phyloP scores from a whole-genome alignment of 164 flowering plant species.

The Magnolia officinalis region DNA sequence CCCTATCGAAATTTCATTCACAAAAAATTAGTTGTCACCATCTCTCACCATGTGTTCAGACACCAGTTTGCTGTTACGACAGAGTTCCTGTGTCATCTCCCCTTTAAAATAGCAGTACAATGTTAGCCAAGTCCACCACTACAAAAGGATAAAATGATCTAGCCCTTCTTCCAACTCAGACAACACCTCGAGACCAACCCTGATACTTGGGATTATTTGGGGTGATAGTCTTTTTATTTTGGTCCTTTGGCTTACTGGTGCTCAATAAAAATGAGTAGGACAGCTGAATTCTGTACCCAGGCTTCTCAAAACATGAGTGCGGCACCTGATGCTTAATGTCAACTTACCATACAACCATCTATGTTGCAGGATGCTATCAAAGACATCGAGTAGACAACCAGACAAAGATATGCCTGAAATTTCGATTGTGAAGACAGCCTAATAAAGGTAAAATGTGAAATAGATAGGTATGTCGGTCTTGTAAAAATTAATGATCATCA shows the following conservation, averaged over 20 bases:
- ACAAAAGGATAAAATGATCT: not conserved
- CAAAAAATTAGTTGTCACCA: not conserved
- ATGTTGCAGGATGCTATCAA: slow-evolving; percentile 18
- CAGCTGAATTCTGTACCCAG: not conserved
- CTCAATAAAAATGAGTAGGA: not conserved
- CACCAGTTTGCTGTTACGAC: not conserved
- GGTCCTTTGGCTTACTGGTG: not conserved
- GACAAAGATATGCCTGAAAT: not conserved
- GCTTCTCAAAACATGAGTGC: not conserved
- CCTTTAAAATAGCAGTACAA: no score
- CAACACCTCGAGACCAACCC: not conserved
- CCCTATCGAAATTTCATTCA: not conserved
- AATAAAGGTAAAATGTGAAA: slow-evolving; percentile 3
- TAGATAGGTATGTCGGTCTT: not conserved
- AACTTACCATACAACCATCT: not conserved
- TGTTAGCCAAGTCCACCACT: not conserved
- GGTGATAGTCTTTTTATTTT: no score
- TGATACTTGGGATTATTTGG: not conserved
- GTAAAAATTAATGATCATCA: not conserved
- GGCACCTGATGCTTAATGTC: not conserved
- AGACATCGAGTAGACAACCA: slow-evolving; percentile 10
- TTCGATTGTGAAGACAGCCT: not conserved
- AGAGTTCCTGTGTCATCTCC: not conserved
- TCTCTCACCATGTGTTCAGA: not conserved
- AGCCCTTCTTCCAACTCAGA: not conserved